Percentiles rank a stretch among this genome's conserved stretches.
Evolutionary conservation across 495 filamentous ascomycete species (phyloP).

Genomic region (Bombardia bombarda): DNA sequence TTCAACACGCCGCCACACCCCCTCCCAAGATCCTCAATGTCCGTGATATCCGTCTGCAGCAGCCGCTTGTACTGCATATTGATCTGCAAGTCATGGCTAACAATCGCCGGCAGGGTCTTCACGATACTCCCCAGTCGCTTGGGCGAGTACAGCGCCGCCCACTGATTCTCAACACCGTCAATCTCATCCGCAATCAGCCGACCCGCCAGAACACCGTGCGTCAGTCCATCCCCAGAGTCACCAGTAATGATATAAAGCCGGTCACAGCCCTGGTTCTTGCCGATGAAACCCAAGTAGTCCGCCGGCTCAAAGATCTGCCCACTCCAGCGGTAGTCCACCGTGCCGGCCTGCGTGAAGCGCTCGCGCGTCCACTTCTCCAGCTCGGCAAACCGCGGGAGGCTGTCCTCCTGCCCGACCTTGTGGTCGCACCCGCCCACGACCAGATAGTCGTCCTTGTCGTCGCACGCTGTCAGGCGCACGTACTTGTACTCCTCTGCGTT

Average conservation of each 20-base stretch:
- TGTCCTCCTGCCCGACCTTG: slow-evolving; percentile 50
- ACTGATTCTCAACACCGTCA: slow-evolving; percentile 36
- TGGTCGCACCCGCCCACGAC: slow-evolving; percentile 54
- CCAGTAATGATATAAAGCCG: slow-evolving; percentile 49
- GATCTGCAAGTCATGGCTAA: slow-evolving; percentile 41
- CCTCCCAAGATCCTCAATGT: slow-evolving; percentile 46
- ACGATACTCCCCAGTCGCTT: slow-evolving; percentile 26
- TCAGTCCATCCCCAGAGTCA: slow-evolving; percentile 53
- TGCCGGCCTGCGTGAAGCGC: slow-evolving; percentile 42
- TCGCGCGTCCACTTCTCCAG: slow-evolving; percentile 45
- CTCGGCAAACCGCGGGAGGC: slow-evolving; percentile 30
- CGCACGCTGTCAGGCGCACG: slow-evolving; percentile 42
- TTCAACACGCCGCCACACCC: slow-evolving; percentile 48
- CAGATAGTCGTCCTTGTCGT: slow-evolving; percentile 47
- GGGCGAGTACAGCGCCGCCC: slow-evolving; percentile 43
- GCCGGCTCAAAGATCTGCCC: slow-evolving; percentile 52
- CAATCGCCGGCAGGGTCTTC: slow-evolving; percentile 30
- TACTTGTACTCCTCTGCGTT: slow-evolving; percentile 47
- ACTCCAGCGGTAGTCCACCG: slow-evolving; percentile 46
- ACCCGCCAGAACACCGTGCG: slow-evolving; percentile 47
- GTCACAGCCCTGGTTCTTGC: slow-evolving; percentile 42
- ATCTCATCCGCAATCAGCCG: slow-evolving; percentile 48
- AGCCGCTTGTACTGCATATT: slow-evolving; percentile 50
- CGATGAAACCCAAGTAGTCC: slow-evolving; percentile 49
- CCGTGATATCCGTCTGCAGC: slow-evolving; percentile 44